These are phyloP conservation scores for Cercospora nicotianae DNA, from an alignment of 2,329 filamentous ascomycete genomes.

Conservation along the genomic window DNA sequence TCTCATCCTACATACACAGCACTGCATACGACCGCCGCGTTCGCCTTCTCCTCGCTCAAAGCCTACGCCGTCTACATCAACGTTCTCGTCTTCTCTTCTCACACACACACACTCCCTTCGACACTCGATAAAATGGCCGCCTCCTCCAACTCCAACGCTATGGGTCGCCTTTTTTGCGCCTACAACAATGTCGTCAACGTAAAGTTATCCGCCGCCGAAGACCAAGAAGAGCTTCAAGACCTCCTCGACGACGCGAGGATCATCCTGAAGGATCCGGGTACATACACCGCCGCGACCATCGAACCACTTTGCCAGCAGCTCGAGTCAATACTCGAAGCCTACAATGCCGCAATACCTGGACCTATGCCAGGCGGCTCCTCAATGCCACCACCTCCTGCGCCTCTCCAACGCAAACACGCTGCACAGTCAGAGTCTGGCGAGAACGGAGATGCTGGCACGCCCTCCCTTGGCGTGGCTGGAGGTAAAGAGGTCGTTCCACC, in stretches of 20 bases:
- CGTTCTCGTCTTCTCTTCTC: too few relatives aligned
- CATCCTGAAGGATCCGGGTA: background rate
- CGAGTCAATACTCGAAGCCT: background rate
- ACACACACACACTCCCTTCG: too few relatives aligned
- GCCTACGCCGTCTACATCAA: too few relatives aligned
- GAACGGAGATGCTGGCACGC: background rate
- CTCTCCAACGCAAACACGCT: too few relatives aligned
- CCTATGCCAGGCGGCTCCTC: background rate
- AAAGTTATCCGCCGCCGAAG: background rate
- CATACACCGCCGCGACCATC: background rate
- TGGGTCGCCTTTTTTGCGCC: background rate
- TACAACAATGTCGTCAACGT: background rate
- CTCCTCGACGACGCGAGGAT: background rate
- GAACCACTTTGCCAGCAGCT: background rate
- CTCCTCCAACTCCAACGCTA: too few relatives aligned
- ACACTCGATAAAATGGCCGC: too few relatives aligned
- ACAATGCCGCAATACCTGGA: background rate
- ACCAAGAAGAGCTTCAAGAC: background rate
- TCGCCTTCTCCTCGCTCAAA: too few relatives aligned
- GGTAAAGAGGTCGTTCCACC: background rate
- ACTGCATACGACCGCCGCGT: too few relatives aligned
- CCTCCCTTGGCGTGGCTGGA: background rate
- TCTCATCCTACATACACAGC: too few relatives aligned
- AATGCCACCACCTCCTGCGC: background rate
- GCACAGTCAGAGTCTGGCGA: background rate